phyloP scores from a whole-genome alignment of 192 early-diverging fungal species.

The Coemansia sp. region DNA sequence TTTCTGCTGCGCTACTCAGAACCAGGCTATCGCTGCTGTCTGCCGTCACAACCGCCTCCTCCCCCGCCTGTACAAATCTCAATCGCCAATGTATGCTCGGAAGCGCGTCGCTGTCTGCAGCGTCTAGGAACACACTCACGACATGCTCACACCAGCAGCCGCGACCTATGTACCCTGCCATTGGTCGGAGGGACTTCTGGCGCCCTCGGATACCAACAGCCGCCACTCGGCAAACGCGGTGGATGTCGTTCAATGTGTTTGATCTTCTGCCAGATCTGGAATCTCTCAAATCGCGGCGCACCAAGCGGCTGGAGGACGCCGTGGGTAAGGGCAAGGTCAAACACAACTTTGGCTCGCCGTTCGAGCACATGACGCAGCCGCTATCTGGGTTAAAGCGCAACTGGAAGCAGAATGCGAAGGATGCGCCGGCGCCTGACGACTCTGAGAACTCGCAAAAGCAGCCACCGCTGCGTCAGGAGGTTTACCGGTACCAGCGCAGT shows the following conservation, averaged over 20 bases:
- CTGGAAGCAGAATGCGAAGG: not conserved
- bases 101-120: too few relatives aligned
- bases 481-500: conserved; percentile 40
- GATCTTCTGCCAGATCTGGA: conserved; percentile 49
- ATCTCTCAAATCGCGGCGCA: conserved; percentile 28
- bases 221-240: not conserved
- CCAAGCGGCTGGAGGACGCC: conserved; percentile 33
- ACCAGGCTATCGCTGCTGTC: not conserved
- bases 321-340: conserved; percentile 35
- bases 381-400: not conserved
- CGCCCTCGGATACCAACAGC: not conserved
- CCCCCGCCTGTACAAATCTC: not conserved
- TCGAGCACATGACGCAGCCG: conserved; percentile 29
- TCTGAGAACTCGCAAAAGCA: not conserved
- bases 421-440: not conserved
- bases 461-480: conserved; percentile 26
- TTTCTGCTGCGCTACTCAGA: conserved; percentile 2
- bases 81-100: not conserved
- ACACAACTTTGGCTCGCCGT: conserved; percentile 19
- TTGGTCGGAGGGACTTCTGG: not conserved
- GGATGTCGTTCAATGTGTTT: conserved; percentile 48
- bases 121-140: too few relatives aligned
- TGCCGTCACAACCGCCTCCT: not conserved
- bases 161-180: too few relatives aligned
- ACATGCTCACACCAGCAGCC: not conserved